Conservation (phyloP, 1,284 basidiomycete species). For the Fomes fomentarius region DNA sequence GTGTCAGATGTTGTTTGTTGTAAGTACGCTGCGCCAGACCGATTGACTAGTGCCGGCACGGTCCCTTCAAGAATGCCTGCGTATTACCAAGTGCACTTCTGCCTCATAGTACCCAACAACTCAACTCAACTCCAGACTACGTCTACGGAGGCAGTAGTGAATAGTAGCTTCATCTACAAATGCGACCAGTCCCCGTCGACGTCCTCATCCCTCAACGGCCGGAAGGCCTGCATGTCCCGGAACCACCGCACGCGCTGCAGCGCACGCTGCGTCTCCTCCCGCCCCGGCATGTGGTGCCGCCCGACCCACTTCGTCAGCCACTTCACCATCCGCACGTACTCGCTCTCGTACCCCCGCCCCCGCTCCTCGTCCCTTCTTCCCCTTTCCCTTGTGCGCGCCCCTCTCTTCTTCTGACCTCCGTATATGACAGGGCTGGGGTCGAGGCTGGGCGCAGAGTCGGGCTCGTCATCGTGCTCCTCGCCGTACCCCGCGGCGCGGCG, state of each 20-base stretch:
- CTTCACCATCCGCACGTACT: slow-evolving; percentile 52
- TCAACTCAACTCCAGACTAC: too few species aligned
- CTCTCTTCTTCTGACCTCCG: neutral
- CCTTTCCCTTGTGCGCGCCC: neutral
- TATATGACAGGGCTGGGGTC: too few species aligned
- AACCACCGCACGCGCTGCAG: slow-evolving; percentile 19
- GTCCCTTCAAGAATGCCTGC: too few species aligned
- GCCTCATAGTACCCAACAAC: too few species aligned
- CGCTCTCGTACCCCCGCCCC: slow-evolving; percentile 36
- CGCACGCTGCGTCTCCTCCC: slow-evolving; percentile 27
- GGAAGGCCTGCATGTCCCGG: slow-evolving; percentile 13
- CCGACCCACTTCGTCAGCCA: slow-evolving; percentile 79
- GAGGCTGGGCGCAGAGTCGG: too few species aligned
- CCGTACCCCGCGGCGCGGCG: neutral
- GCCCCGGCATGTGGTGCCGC: slow-evolving; percentile 51
- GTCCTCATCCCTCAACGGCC: neutral
- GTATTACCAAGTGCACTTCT: too few species aligned
- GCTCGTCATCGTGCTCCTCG: neutral
- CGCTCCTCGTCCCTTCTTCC: slow-evolving; percentile 23
- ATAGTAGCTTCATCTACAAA: neutral
- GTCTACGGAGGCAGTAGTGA: too few species aligned
- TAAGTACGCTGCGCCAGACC: too few species aligned
- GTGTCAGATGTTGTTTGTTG: too few species aligned
- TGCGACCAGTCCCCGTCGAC: neutral
- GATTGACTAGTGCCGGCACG: too few species aligned